Percentiles rank a stretch among this genome's conserved stretches.
These are phyloP conservation scores for Stephanodiscus triporus DNA, from an alignment of 108 stramenopile species.

Conservation along the genomic window DNA sequence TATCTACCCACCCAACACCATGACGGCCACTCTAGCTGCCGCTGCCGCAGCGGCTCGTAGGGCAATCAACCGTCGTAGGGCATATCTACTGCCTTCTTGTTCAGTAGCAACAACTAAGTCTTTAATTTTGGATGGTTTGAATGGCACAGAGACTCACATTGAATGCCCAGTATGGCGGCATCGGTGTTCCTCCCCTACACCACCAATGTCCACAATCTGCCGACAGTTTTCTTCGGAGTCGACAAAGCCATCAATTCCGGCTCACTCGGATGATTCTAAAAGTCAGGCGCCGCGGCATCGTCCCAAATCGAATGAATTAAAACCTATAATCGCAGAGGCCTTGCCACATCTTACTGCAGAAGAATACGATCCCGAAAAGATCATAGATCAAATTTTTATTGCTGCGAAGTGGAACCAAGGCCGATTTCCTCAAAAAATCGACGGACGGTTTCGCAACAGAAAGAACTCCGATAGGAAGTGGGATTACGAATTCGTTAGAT, in stretches of 20 bases:
- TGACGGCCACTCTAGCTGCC: background rate
- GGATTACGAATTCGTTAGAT: slow-evolving; percentile 43
- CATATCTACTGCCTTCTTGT: background rate
- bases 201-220: background rate
- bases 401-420: slow-evolving; percentile 44
- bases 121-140: background rate
- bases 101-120: background rate
- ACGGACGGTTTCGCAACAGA: slow-evolving; percentile 22
- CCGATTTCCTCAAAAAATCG: slow-evolving; percentile 4
- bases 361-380: slow-evolving; percentile 39
- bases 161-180: background rate
- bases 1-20: no score
- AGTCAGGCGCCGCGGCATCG: slow-evolving; percentile 1
- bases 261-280: background rate
- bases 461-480: slow-evolving; percentile 35
- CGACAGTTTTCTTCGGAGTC: slow-evolving; percentile 6
- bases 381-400: slow-evolving; percentile 24
- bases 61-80: background rate
- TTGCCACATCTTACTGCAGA: slow-evolving; percentile 26
- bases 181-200: background rate
- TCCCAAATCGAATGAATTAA: slow-evolving; percentile 12
- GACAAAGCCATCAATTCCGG: background rate
- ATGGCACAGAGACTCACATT: background rate
- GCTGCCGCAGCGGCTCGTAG: slow-evolving; percentile 7
- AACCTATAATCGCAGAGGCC: background rate